Conservation (phyloP, 2,329 filamentous ascomycete genomes). For the Colletotrichum cuscutae region DNA sequence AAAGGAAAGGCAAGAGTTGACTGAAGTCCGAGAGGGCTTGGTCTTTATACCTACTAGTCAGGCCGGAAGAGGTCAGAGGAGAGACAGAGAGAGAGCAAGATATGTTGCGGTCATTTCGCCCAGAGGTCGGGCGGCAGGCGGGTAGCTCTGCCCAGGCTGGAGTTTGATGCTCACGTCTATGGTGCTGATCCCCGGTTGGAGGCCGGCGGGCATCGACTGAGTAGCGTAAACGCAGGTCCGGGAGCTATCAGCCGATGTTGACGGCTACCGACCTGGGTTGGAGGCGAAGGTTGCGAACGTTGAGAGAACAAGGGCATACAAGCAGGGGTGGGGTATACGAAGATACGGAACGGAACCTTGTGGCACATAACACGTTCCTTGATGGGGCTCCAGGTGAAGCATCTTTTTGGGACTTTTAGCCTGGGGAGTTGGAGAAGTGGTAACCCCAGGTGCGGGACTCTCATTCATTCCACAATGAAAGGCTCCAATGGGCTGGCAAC, state of each 20-base stretch:
- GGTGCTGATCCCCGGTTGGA: constrained; percentile 12
- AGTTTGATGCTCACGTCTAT: constrained; percentile 5
- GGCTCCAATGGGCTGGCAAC: constrained; percentile 25
- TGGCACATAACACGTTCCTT: constrained; percentile 3
- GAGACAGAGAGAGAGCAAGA: not conserved
- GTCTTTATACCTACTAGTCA: constrained; percentile 26
- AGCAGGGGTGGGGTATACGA: constrained; percentile 5
- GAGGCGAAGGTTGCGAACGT: constrained; percentile 4
- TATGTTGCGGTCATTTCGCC: not conserved
- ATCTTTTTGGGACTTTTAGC: not conserved
- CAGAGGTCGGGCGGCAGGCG: constrained; percentile 2
- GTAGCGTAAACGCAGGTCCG: constrained; percentile 11
- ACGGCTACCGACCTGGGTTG: constrained; percentile 11
- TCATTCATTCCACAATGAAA: not conserved
- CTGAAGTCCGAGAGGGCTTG: not conserved
- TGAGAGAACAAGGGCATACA: not conserved
- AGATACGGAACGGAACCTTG: not conserved
- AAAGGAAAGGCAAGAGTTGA: not conserved
- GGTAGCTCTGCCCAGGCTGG: constrained; percentile 4
- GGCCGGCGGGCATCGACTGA: not conserved
- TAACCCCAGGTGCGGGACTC: not conserved
- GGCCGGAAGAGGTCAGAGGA: not conserved
- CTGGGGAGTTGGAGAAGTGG: not conserved
- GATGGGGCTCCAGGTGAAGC: not conserved
- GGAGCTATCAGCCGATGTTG: constrained; percentile 28